Evolutionary conservation across 192 early-diverging fungal species (phyloP).

Genomic region (Umbelopsis sp.): DNA sequence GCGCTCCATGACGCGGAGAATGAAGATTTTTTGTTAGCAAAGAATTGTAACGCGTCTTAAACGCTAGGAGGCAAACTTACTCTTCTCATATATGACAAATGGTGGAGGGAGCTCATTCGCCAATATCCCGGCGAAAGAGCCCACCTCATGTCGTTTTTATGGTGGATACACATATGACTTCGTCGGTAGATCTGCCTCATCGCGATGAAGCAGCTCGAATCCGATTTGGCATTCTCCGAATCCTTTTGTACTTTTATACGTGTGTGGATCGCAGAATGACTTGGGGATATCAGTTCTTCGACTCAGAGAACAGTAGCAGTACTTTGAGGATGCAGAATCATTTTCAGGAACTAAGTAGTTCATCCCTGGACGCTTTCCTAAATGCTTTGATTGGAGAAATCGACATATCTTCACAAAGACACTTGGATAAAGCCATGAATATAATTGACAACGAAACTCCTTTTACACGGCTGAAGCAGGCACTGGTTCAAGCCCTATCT

Average conservation of each 20-base stretch:
- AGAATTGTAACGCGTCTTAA: too few species aligned
- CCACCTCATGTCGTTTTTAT: conserved; percentile 33
- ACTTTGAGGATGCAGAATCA: conserved; percentile 14
- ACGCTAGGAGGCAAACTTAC: neutral
- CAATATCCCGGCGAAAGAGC: conserved; percentile 14
- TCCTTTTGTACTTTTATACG: conserved; percentile 29
- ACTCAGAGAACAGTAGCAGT: conserved; percentile 9
- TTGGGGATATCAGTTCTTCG: conserved; percentile 29
- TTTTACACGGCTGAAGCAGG: conserved; percentile 22
- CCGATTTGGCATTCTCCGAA: conserved; percentile 22
- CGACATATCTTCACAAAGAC: neutral
- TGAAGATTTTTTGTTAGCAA: too few species aligned
- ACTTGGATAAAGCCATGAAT: neutral
- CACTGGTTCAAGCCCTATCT: conserved; percentile 20
- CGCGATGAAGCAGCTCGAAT: neutral
- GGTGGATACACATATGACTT: conserved; percentile 24
- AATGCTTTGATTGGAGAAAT: conserved; percentile 4
- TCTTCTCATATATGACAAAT: neutral
- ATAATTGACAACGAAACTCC: neutral
- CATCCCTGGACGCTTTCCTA: conserved; percentile 5
- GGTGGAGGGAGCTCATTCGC: conserved; percentile 17
- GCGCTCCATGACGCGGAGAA: too few species aligned
- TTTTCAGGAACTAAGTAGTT: conserved; percentile 8
- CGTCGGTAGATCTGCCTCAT: neutral
- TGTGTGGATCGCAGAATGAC: conserved; percentile 28